Evolutionary conservation across 768 basidiomycete species (phyloP), one percentile per base, ranked within the genome.

Genomic region (Tricholoma terreum): DNA sequence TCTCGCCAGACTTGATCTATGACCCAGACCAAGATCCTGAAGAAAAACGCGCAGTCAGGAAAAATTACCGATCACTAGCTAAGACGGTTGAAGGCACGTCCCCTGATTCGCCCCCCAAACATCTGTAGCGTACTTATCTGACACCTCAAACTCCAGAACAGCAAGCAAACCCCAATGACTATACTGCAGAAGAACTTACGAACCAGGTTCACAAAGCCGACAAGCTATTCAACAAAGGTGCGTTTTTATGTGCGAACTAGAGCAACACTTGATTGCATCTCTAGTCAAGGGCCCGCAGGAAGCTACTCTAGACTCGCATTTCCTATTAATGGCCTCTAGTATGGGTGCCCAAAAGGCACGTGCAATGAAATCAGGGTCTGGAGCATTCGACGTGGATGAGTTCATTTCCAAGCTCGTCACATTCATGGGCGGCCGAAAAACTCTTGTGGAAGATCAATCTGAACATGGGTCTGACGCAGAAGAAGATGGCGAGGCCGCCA

Each of bases 301-400:
- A 65, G 95, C 96, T 3, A 87, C 91, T 0, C 81, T 98, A 10
- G 97, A 98, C 70, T 94, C 96, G 0, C 79, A 82, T 40, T 80
- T 95, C 21, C 82, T 98, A 24, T 72, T 90, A 2, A 83, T 85
- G 67, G 85, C 89, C 10, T 87, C 92, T 3, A 87, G 84, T 58
- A 83, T 92, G 63, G 85, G 89, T 43, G 87, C 91, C 1, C 86
- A 87, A 63, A 89, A 95, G 68, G 94, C 94, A n/a, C 89, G 92
- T 30, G 86, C 86, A 30, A 87, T 96, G 84, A 94, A 92, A 70
- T 84, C 92, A 0, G 92, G 91, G 53, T 84, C 84, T 0, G 90
- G 91, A 54, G 85, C 88, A 12, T 99, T 98, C 66, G 96, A 99
- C 66, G 76, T 90, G 38, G 93, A 96, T 61, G 94, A 98, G 55